Conservation (phyloP, 2,329 filamentous ascomycete species). For the Ophiostoma ips region DNA sequence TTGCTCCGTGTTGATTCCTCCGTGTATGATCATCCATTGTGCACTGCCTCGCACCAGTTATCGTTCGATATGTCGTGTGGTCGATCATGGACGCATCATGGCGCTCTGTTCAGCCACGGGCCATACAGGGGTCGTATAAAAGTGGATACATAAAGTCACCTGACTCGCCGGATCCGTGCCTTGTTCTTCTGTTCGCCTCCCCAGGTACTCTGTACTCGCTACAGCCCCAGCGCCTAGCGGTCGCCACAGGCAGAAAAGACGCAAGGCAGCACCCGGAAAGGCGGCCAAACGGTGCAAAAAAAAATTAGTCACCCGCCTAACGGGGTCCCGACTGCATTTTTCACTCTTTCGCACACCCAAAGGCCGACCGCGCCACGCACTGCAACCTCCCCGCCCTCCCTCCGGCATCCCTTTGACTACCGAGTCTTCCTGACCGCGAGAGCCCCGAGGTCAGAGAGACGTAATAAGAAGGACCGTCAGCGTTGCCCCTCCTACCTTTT, state of each 20-base stretch:
- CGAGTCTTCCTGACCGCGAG: background rate
- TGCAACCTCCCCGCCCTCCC: background rate
- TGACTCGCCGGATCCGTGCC: no score
- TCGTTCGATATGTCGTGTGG: no score
- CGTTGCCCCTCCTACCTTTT: no score
- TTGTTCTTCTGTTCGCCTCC: no score
- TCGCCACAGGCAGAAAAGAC: background rate
- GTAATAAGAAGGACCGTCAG: background rate
- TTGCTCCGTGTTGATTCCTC: no score
- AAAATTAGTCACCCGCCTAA: constrained; percentile 1
- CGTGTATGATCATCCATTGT: no score
- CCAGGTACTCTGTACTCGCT: no score
- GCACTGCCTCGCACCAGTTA: no score
- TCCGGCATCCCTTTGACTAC: background rate
- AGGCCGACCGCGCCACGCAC: background rate
- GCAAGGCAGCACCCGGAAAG: background rate
- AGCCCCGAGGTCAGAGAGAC: background rate
- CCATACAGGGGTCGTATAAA: no score
- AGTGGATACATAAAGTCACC: no score
- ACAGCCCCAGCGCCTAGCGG: background rate
- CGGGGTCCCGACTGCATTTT: background rate
- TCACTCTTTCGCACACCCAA: background rate
- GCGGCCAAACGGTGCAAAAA: constrained; percentile 1
- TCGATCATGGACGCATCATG: no score
- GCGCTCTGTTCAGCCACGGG: no score